Conservation (phyloP, 352 stramenopile species). For the Globisporangium nunn region DNA sequence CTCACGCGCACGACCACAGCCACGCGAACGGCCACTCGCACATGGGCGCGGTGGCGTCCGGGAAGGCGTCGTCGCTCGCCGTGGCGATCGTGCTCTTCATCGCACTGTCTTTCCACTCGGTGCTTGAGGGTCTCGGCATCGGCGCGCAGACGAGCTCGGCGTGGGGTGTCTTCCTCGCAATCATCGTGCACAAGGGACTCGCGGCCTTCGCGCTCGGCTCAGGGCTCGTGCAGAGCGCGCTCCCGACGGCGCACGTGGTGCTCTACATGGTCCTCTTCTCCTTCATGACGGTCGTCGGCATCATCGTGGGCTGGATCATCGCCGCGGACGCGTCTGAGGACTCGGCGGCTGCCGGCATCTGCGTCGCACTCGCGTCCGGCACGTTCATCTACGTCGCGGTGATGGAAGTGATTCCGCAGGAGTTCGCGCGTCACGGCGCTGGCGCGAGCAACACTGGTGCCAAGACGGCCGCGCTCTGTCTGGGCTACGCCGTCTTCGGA, state of each 20-base stretch:
- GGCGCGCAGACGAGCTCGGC: conserved; percentile 58
- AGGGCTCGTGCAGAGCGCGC: conserved; percentile 54
- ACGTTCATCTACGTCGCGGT: conserved; percentile 85
- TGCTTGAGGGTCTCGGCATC: conserved; percentile 71
- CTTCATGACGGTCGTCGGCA: conserved; percentile 50
- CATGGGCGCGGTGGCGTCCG: conserved; percentile 15
- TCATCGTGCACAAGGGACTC: conserved; percentile 75
- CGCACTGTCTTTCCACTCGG: conserved; percentile 75
- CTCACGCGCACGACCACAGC: conserved; percentile 12
- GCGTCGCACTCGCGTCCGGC: conserved; percentile 64
- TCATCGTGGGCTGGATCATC: conserved; percentile 38
- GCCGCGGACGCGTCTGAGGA: conserved; percentile 30
- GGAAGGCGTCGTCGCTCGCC: conserved; percentile 25
- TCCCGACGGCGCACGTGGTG: conserved; percentile 35
- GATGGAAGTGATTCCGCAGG: conserved; percentile 82
- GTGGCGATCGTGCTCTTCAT: conserved; percentile 72
- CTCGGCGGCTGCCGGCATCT: conserved; percentile 35
- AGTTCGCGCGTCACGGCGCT: conserved; percentile 43
- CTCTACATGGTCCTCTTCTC: conserved; percentile 46
- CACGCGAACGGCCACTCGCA: conserved; percentile 24
- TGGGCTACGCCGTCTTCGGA: conserved; percentile 72
- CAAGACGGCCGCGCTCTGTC: conserved; percentile 50
- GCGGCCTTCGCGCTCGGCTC: conserved; percentile 66
- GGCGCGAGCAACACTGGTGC: conserved; percentile 13
- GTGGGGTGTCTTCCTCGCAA: conserved; percentile 73